Percentiles rank a stretch among this genome's conserved stretches.
These are phyloP conservation scores for Lycium ferocissimum DNA, from an alignment of 257 asterid species.

Conservation along the genomic window DNA sequence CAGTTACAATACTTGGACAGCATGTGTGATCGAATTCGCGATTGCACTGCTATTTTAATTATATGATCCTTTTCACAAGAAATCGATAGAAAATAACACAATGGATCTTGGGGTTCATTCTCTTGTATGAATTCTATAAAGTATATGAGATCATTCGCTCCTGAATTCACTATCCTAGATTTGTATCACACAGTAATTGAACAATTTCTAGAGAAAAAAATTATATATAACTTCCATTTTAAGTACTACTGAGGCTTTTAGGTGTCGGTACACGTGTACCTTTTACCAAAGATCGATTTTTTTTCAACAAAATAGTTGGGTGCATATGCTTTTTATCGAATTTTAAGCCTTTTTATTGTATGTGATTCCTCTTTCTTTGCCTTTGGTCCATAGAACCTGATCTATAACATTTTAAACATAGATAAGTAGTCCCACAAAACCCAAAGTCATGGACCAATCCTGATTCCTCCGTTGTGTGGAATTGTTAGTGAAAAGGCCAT, in stretches of 20 bases:
- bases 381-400: conserved; percentile 3
- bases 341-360: neutral
- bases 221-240: too few relatives aligned
- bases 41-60: neutral
- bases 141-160: neutral
- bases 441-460: conserved; percentile 13
- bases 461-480: conserved; percentile 19
- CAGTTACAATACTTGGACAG: neutral
- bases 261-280: too few relatives aligned
- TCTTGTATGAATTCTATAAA: too few relatives aligned
- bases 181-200: neutral
- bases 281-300: too few relatives aligned
- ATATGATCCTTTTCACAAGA: neutral
- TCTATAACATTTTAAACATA: neutral
- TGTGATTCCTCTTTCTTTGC: neutral
- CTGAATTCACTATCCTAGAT: neutral
- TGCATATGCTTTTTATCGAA: too few relatives aligned
- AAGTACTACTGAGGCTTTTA: too few relatives aligned
- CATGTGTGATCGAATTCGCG: neutral
- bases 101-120: neutral
- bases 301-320: neutral
- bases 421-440: conserved; percentile 26
- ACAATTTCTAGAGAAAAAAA: neutral
- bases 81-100: neutral
- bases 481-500: conserved; percentile 37